phyloP scores from a whole-genome alignment of 2,329 filamentous ascomycete species.

The Clonostachys solani region DNA sequence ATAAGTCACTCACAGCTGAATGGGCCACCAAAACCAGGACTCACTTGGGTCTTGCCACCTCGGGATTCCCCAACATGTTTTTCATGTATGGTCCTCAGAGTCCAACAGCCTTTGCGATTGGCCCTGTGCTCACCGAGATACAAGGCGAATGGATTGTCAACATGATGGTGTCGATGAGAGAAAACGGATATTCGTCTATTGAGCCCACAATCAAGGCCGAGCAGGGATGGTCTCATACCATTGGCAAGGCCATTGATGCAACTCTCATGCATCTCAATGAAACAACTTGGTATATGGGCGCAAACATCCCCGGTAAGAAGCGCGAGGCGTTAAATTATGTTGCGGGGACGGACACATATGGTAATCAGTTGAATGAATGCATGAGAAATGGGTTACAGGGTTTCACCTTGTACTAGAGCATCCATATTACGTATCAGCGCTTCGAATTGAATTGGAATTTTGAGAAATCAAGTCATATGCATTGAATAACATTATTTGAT shows the following conservation, averaged over 20 bases:
- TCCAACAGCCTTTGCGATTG: conserved; percentile 29
- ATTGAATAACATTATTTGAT: too few species aligned
- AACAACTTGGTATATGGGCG: conserved; percentile 31
- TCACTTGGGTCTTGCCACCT: conserved; percentile 31
- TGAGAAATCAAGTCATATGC: too few species aligned
- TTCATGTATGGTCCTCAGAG: conserved; percentile 33
- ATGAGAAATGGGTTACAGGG: too few species aligned
- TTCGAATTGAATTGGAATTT: too few species aligned
- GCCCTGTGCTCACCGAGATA: conserved; percentile 29
- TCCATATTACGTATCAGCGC: too few species aligned
- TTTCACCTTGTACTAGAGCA: too few species aligned
- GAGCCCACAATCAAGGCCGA: too few species aligned
- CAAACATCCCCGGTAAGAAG: conserved; percentile 22
- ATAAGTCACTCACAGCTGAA: conserved; percentile 22
- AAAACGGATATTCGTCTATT: conserved; percentile 16
- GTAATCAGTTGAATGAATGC: too few species aligned
- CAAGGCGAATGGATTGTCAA: conserved; percentile 32
- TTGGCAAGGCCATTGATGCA: conserved; percentile 17
- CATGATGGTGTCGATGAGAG: conserved; percentile 18
- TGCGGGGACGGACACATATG: too few species aligned
- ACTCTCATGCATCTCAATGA: conserved; percentile 22
- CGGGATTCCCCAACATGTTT: conserved; percentile 41
- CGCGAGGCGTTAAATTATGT: too few species aligned
- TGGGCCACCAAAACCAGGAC: conserved; percentile 27
- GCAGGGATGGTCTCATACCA: conserved; percentile 9